These are phyloP conservation scores for Penicillium sp. DNA, from an alignment of 2,329 filamentous ascomycete genomes.

Conservation along the genomic window DNA sequence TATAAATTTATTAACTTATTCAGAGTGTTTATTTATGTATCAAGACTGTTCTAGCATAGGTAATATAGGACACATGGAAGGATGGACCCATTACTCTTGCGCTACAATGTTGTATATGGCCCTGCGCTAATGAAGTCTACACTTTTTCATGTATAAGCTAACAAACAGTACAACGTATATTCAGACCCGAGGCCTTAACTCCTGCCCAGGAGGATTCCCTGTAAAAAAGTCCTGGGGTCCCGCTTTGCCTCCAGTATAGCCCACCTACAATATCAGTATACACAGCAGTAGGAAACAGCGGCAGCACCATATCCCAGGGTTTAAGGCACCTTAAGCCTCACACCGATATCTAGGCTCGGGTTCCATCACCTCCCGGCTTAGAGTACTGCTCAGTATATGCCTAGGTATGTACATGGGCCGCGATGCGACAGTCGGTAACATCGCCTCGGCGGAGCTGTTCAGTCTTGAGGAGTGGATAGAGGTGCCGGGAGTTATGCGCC, in stretches of 20 bases:
- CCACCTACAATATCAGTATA: background rate
- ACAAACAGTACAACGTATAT: too few species aligned
- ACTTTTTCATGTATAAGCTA: too few species aligned
- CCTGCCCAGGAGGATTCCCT: too few species aligned
- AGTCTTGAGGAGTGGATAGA: constrained; percentile 16
- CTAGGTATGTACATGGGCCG: constrained; percentile 16
- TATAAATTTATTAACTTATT: background rate
- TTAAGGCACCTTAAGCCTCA: constrained; percentile 13
- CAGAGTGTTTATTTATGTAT: background rate
- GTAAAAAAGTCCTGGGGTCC: background rate
- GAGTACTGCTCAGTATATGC: constrained; percentile 18
- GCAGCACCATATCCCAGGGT: constrained; percentile 20
- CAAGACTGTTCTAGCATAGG: background rate
- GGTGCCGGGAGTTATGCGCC: constrained; percentile 18
- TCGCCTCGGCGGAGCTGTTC: constrained; percentile 10
- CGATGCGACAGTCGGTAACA: constrained; percentile 16
- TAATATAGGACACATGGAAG: too few species aligned
- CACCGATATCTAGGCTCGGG: constrained; percentile 10
- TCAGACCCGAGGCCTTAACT: too few species aligned
- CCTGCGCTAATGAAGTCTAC: too few species aligned
- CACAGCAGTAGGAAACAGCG: constrained; percentile 20
- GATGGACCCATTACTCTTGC: too few species aligned
- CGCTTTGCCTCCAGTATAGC: background rate
- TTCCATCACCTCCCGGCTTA: constrained; percentile 1
- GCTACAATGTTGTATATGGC: too few species aligned